Evolutionary conservation across 2,329 filamentous ascomycete genomes (phyloP), one percentile per base, ranked within the genome.

Genomic region (Calonectria leucothoes): DNA sequence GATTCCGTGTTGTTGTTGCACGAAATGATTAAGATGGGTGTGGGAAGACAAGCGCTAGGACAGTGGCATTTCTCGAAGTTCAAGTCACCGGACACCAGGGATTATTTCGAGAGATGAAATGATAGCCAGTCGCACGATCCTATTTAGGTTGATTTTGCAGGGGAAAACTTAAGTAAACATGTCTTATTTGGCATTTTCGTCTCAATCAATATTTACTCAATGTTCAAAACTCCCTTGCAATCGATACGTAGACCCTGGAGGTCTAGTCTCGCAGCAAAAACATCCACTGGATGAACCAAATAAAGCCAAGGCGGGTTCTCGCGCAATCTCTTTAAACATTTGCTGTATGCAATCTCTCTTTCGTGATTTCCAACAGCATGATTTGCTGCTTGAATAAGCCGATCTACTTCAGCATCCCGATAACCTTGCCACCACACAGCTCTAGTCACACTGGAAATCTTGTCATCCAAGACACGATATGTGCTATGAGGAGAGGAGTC

Each of bases 381-480:
- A 35, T 66, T 66, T 51, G 63, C 63, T n/a, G 15, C 4, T 66
- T 66, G 51, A n/a, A 66, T 66, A 8, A 37, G 45, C n/a, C 20
- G 27, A 66, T 66, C 63, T 4, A 14, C 63, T 31, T 66, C 45
- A 3, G 29, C 17, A 35, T 66, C 45, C 14, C 37, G 11, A 37
- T 66, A 49, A 6, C 63, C 63, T 20, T 66, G 63, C 63, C 63
- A 66, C 63, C 63, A 66, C 63, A 66, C 63, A 27, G 45, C 63
- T 17, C n/a, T 31, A 6, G 63, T 51, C 11, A 2, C 29, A 14
- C 63, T 66, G 3, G 63, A 66, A 33, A 66, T 66, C 15, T 66
- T 49, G 8, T 66, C 63, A 35, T 66, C 63, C 39, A 66, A 33
- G n/a, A 66, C 45, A 37, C 63, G 63, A 37, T 66, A 66, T 25